Percentiles rank a stretch among this genome's conserved stretches.
Conservation (phyloP, 2,329 filamentous ascomycete genomes). For the Phaeosphaeria sp. region DNA sequence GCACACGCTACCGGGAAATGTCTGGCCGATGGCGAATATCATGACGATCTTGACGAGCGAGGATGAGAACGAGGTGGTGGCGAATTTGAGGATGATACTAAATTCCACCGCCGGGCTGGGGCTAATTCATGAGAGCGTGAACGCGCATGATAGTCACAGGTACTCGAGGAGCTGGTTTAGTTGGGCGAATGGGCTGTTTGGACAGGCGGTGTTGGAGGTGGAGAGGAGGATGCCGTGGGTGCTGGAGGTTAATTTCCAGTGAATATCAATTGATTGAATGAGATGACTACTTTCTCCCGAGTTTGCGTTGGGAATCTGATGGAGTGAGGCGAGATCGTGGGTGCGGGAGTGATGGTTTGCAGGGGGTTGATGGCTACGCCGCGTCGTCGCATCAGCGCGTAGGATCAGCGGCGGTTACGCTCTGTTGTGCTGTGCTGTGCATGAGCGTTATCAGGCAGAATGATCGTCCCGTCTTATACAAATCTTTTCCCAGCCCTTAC, state of each 20-base stretch:
- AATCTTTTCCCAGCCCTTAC: too few relatives aligned
- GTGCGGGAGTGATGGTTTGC: too few relatives aligned
- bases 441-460: background rate
- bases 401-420: too few relatives aligned
- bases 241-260: conserved; percentile 32
- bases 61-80: conserved; percentile 54
- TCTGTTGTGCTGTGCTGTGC: too few relatives aligned
- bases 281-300: too few relatives aligned
- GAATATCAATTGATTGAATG: too few relatives aligned
- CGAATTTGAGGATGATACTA: conserved; percentile 52
- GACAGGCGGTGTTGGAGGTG: conserved; percentile 55
- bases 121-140: conserved; percentile 60
- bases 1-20: conserved; percentile 53
- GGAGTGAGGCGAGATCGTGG: too few relatives aligned
- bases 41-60: conserved; percentile 57
- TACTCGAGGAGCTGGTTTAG: conserved; percentile 55
- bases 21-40: conserved; percentile 61
- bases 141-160: conserved; percentile 45
- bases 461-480: background rate
- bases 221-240: conserved; percentile 52
- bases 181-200: conserved; percentile 62
- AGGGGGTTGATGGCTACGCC: too few relatives aligned
- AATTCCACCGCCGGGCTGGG: conserved; percentile 56
- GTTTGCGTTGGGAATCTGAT: too few relatives aligned
- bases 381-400: background rate